phyloP scores from a whole-genome alignment of 148 eudicot genomes.

The Rhododendron ferrugineum region DNA sequence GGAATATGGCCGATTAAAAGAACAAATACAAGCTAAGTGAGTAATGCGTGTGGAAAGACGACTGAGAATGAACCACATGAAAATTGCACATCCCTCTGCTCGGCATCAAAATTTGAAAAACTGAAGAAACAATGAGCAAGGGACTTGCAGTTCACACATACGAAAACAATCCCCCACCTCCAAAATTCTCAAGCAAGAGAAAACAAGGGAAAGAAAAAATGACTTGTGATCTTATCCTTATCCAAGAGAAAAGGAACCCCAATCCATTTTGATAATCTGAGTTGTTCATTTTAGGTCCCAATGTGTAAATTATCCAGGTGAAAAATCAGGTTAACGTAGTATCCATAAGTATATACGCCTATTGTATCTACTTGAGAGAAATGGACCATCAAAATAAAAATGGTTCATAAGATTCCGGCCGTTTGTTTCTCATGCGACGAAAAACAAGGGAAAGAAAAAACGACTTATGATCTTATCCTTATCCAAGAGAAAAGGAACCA shows the following conservation, averaged over 20 bases:
- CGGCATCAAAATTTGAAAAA: not conserved
- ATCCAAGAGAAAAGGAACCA: not conserved
- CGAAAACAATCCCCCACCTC: not conserved
- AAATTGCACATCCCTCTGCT: not conserved
- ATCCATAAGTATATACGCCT: not conserved
- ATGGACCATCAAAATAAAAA: not conserved
- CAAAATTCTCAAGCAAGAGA: not conserved
- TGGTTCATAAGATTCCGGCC: not conserved
- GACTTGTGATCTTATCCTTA: not conserved
- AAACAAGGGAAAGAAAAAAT: not conserved
- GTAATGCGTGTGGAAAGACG: no score
- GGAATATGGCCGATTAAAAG: not conserved
- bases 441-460: not conserved
- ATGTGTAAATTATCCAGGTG: not conserved
- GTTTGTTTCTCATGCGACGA: not conserved
- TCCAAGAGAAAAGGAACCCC: not conserved
- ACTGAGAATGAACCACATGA: not conserved
- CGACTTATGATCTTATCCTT: not conserved
- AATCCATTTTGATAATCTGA: not conserved
- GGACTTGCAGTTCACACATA: not conserved
- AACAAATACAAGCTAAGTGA: not conserved
- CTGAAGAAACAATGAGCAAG: not conserved
- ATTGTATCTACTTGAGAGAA: not conserved
- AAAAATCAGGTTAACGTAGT: not conserved
- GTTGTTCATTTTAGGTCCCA: not conserved